These are phyloP conservation scores for Candida sanyaensis DNA, from an alignment of 1,139 yeast species.

Conservation along the genomic window DNA sequence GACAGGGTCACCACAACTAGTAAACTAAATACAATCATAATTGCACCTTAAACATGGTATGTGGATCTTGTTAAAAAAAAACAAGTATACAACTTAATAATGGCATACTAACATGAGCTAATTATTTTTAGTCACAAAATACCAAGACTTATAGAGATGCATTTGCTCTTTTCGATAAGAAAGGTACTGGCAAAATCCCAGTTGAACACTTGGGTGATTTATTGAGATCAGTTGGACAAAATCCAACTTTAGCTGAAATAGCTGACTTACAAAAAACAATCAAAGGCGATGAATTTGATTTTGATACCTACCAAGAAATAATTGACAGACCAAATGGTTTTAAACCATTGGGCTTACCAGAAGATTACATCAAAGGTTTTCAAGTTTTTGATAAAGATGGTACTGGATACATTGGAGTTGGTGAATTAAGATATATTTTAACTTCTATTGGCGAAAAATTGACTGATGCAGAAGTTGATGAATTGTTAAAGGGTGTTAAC, in stretches of 20 bases:
- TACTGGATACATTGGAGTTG: slow-evolving; percentile 95
- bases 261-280: slow-evolving; percentile 63
- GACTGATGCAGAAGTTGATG: slow-evolving; percentile 90
- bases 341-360: slow-evolving; percentile 89
- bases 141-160: slow-evolving; percentile 91
- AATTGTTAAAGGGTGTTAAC: slow-evolving; percentile 90
- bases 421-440: slow-evolving; percentile 90
- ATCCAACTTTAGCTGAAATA: slow-evolving; percentile 92
- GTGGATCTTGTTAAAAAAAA: background rate
- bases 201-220: slow-evolving; percentile 87
- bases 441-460: slow-evolving; percentile 94
- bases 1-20: background rate
- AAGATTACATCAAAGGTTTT: slow-evolving; percentile 95
- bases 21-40: background rate
- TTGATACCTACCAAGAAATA: slow-evolving; percentile 74
- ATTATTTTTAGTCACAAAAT: slow-evolving; percentile 44
- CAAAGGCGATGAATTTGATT: slow-evolving; percentile 56
- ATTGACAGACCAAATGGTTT: slow-evolving; percentile 89
- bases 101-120: slow-evolving; percentile 10
- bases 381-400: slow-evolving; percentile 96
- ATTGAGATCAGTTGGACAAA: slow-evolving; percentile 95
- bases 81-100: background rate
- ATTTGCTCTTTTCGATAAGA: slow-evolving; percentile 94
- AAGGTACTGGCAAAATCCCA: slow-evolving; percentile 94
- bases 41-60: slow-evolving; percentile 2